Conservation (phyloP, 2,329 filamentous ascomycete genomes). For the Coniochaeta prunicola region DNA sequence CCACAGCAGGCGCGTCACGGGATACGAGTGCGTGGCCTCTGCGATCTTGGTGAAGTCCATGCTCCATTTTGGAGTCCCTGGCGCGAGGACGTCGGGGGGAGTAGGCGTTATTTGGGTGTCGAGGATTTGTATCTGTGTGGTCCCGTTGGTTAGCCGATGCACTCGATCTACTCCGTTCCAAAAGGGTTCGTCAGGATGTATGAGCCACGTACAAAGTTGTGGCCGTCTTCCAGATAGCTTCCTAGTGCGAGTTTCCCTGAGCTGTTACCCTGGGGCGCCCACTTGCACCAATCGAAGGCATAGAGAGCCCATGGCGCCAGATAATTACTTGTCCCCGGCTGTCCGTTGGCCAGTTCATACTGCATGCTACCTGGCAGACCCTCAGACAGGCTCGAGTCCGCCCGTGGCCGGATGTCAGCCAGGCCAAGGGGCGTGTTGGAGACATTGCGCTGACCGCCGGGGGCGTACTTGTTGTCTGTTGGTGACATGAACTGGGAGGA, state of each 20-base stretch:
- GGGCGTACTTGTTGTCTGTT: slow-evolving; percentile 46
- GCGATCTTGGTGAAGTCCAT: slow-evolving; percentile 91
- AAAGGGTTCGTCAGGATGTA: background rate
- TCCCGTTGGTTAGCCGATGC: background rate
- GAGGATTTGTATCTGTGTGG: slow-evolving; percentile 82
- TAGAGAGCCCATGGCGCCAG: slow-evolving; percentile 92
- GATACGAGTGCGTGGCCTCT: slow-evolving; percentile 96
- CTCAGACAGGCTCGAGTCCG: slow-evolving; percentile 74
- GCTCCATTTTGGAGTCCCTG: slow-evolving; percentile 64
- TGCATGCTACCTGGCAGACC: slow-evolving; percentile 53
- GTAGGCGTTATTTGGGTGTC: slow-evolving; percentile 75
- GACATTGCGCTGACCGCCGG: slow-evolving; percentile 50
- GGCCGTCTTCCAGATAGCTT: slow-evolving; percentile 94
- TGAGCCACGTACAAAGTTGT: slow-evolving; percentile 75
- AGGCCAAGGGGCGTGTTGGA: slow-evolving; percentile 87
- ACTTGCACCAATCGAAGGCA: slow-evolving; percentile 99
- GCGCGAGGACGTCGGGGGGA: slow-evolving; percentile 58
- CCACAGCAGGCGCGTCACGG: slow-evolving; percentile 91
- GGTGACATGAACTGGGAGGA: slow-evolving; percentile 60
- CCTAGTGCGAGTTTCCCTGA: slow-evolving; percentile 91
- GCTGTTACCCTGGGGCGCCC: slow-evolving; percentile 72
- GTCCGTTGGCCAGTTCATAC: slow-evolving; percentile 59
- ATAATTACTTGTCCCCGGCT: slow-evolving; percentile 80
- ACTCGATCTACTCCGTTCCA: background rate
- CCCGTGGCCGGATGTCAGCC: slow-evolving; percentile 82